Evolutionary conservation across 2,329 filamentous ascomycete genomes (phyloP).

Genomic region (Claviceps humidiphila): DNA sequence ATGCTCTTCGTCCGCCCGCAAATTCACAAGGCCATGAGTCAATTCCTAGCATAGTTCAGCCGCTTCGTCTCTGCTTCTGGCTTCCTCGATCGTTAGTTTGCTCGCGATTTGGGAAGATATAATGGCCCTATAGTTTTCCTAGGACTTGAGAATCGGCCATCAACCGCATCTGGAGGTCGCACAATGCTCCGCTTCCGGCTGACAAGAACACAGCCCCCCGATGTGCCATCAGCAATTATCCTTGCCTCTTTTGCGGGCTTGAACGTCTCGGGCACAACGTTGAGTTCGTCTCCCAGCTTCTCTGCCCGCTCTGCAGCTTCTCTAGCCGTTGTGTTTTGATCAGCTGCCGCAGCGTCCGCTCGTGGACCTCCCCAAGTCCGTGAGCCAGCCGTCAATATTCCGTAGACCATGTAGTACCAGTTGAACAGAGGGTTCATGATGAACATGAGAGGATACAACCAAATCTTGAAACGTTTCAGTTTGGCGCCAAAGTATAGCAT

Average conservation of each 20-base stretch:
- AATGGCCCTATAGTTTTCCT: conserved; percentile 10
- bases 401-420: conserved; percentile 97
- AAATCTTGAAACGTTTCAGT: conserved; percentile 80
- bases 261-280: conserved; percentile 80
- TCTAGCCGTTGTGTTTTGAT: conserved; percentile 60
- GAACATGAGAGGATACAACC: conserved; percentile 94
- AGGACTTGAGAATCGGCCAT: conserved; percentile 66
- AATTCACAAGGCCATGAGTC: neutral
- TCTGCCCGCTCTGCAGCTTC: conserved; percentile 76
- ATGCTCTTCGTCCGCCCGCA: neutral
- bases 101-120: neutral
- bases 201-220: conserved; percentile 21
- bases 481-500: conserved; percentile 93
- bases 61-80: neutral
- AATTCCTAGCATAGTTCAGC: neutral
- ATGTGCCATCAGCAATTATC: conserved; percentile 16
- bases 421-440: conserved; percentile 93
- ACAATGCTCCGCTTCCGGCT: conserved; percentile 43
- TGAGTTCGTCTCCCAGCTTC: conserved; percentile 71
- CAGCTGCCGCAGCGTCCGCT: conserved; percentile 73
- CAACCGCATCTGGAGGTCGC: conserved; percentile 59
- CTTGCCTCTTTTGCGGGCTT: conserved; percentile 42
- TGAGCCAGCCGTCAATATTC: conserved; percentile 87
- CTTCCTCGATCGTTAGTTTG: neutral
- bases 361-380: conserved; percentile 91